Conservation (phyloP, 2,329 filamentous ascomycete species). For the Diaporthe amygdali region DNA sequence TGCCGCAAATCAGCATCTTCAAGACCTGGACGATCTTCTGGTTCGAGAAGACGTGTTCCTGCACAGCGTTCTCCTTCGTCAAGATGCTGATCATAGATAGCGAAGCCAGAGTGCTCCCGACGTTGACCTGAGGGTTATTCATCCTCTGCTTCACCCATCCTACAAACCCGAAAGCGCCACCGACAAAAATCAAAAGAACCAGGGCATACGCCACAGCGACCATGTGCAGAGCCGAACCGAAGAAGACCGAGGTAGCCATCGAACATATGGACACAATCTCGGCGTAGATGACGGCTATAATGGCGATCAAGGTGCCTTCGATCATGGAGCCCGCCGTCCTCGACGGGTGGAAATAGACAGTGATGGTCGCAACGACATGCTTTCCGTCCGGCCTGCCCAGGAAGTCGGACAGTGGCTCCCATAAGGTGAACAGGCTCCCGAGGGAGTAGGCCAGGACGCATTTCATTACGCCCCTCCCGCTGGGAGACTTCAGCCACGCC, state of each 20-base stretch:
- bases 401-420: constrained; percentile 72
- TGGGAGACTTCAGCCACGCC: constrained; percentile 71
- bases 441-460: constrained; percentile 89
- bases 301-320: constrained; percentile 78
- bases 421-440: constrained; percentile 86
- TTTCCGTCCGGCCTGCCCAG: constrained; percentile 89
- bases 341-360: constrained; percentile 93
- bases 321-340: constrained; percentile 88
- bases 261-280: constrained; percentile 78
- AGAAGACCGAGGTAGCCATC: constrained; percentile 86
- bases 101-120: constrained; percentile 83
- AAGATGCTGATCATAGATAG: constrained; percentile 88
- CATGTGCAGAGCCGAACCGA: constrained; percentile 69
- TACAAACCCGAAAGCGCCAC: constrained; percentile 84
- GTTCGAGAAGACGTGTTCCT: constrained; percentile 80
- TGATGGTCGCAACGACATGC: constrained; percentile 91
- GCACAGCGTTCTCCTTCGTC: constrained; percentile 89
- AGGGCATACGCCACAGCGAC: constrained; percentile 77
- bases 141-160: constrained; percentile 86
- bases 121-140: constrained; percentile 80
- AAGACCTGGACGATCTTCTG: constrained; percentile 82
- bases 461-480: constrained; percentile 83
- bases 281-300: constrained; percentile 80
- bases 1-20: constrained; percentile 83
- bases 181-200: constrained; percentile 83